phyloP scores from a whole-genome alignment of 805 yeast genomes.

The Kuraishia ogatae region DNA sequence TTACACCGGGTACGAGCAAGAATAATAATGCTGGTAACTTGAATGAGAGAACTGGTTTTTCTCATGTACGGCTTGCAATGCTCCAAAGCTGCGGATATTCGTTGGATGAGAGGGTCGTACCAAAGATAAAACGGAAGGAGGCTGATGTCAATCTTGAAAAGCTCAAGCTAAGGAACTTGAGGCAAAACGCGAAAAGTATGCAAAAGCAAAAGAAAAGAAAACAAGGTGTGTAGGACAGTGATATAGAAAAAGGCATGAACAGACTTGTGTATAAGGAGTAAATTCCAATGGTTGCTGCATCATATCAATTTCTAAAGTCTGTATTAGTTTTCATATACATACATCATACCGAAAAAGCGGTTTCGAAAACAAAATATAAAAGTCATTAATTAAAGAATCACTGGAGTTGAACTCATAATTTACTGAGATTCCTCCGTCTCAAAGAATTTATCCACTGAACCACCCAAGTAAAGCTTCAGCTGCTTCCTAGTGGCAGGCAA shows the following conservation, averaged over 20 bases:
- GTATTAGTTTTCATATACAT: no score
- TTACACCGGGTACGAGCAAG: background rate
- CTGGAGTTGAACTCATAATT: no score
- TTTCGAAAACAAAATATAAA: background rate
- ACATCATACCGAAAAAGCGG: background rate
- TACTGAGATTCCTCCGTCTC: slow-evolving; percentile 4
- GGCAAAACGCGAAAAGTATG: slow-evolving; percentile 2
- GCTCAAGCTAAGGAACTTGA: slow-evolving; percentile 9
- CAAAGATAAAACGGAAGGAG: slow-evolving; percentile 7
- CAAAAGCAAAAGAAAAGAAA: slow-evolving; percentile 1
- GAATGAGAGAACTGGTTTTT: slow-evolving; percentile 40
- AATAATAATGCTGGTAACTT: slow-evolving; percentile 20
- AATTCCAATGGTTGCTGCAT: background rate
- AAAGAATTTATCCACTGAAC: slow-evolving; percentile 49
- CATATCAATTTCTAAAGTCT: background rate
- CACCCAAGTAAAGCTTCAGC: slow-evolving; percentile 61
- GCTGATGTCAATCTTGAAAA: slow-evolving; percentile 6
- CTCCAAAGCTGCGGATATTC: slow-evolving; percentile 42
- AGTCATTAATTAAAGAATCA: no score
- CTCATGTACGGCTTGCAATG: slow-evolving; percentile 40
- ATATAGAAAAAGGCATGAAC: no score
- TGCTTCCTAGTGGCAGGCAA: slow-evolving; percentile 71
- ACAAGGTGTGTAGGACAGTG: background rate
- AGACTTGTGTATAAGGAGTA: background rate
- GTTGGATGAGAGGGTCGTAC: slow-evolving; percentile 5